Percentiles rank a stretch among this genome's conserved stretches.
These are phyloP conservation scores for Debaryomyces sp. DNA, from an alignment of 1,139 yeast species.

Conservation along the genomic window DNA sequence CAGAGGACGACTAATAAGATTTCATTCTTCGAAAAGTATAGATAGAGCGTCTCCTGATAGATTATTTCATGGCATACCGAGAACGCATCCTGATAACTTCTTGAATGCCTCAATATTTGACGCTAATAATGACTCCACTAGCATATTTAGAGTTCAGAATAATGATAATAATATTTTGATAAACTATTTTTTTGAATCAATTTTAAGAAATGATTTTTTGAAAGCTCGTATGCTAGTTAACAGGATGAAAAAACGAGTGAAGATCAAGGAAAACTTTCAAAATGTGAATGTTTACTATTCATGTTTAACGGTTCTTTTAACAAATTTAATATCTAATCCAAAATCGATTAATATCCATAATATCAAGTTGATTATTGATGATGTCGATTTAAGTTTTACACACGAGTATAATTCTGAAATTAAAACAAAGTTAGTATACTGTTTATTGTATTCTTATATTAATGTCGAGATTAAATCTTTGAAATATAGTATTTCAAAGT, in stretches of 20 bases:
- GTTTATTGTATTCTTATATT: constrained; percentile 5
- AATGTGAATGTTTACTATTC: constrained; percentile 17
- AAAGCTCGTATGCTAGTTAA: constrained; percentile 7
- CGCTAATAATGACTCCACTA: background rate
- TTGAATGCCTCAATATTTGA: constrained; percentile 7
- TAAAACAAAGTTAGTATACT: constrained; percentile 4
- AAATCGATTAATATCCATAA: constrained; percentile 14
- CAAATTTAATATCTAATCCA: constrained; percentile 8
- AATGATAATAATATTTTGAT: constrained; percentile 8
- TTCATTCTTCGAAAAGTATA: background rate
- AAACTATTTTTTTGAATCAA: constrained; percentile 9
- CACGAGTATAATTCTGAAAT: constrained; percentile 6
- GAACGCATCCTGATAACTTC: constrained; percentile 5
- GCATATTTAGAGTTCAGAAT: constrained; percentile 8
- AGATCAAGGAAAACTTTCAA: background rate
- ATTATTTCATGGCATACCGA: background rate
- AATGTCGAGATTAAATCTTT: constrained; percentile 3
- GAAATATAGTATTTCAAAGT: constrained; percentile 5
- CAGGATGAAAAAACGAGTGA: background rate
- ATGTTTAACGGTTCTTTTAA: constrained; percentile 16
- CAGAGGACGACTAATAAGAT: background rate
- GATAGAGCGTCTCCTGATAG: background rate
- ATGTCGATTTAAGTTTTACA: constrained; percentile 6
- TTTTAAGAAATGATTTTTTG: constrained; percentile 8
- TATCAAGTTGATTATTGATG: constrained; percentile 17